Evolutionary conservation across 192 early-diverging fungal species (phyloP).

Genomic region (Gryganskiella cystojenkinii): DNA sequence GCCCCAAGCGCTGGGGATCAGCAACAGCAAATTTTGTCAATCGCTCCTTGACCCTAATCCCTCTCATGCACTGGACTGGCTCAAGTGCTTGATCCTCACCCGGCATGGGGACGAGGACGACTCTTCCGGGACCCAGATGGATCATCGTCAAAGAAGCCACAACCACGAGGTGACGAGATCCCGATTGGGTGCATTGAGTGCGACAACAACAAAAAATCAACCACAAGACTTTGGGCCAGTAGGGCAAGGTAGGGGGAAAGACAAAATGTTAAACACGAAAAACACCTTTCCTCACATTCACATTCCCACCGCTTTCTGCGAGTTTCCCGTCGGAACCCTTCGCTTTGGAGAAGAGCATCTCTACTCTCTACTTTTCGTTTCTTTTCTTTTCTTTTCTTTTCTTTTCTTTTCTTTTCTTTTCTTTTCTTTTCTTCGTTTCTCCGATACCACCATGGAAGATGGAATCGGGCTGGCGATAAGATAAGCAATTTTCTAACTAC

Average conservation of each 20-base stretch:
- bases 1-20: neutral
- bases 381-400: neutral
- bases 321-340: too few species aligned
- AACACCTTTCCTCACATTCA: too few species aligned
- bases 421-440: neutral
- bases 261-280: too few species aligned
- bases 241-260: neutral
- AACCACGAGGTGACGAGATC: too few species aligned
- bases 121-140: neutral
- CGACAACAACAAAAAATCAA: neutral
- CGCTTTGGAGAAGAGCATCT: too few species aligned
- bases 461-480: too few species aligned
- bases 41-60: conserved; percentile 26
- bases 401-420: neutral
- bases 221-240: neutral
- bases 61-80: conserved; percentile 27
- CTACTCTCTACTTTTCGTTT: neutral
- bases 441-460: too few species aligned
- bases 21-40: conserved; percentile 16
- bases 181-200: neutral
- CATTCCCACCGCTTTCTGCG: too few species aligned
- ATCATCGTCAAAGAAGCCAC: neutral
- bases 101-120: neutral
- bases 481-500: too few species aligned
- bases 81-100: conserved; percentile 45